Percentiles rank a stretch among this genome's conserved stretches.
These are phyloP conservation scores for Kluyveromyces sp. DNA, from an alignment of 1,139 yeast species.

Conservation along the genomic window DNA sequence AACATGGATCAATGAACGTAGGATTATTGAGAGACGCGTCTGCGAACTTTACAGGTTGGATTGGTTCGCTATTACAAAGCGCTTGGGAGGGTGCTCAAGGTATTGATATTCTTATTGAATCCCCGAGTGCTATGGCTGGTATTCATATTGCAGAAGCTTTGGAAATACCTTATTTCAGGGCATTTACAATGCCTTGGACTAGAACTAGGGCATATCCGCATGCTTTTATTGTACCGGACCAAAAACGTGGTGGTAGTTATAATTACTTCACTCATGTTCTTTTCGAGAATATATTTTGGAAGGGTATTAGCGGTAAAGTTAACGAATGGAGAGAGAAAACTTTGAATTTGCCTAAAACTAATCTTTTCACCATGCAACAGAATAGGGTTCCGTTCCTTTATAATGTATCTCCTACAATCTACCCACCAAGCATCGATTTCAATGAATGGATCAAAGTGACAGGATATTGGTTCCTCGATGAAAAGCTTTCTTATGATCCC, in stretches of 20 bases:
- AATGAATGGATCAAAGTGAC: constrained; percentile 92
- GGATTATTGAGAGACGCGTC: constrained; percentile 79
- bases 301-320: constrained; percentile 82
- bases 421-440: constrained; percentile 90
- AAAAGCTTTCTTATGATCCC: constrained; percentile 54
- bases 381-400: constrained; percentile 79
- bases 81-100: constrained; percentile 85
- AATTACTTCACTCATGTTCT: constrained; percentile 86
- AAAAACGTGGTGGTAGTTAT: constrained; percentile 85
- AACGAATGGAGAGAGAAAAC: constrained; percentile 76
- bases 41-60: constrained; percentile 71
- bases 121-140: constrained; percentile 95
- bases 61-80: constrained; percentile 55
- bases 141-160: constrained; percentile 90
- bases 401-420: constrained; percentile 76
- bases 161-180: constrained; percentile 83
- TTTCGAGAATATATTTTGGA: constrained; percentile 91
- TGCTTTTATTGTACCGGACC: constrained; percentile 92
- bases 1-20: constrained; percentile 81
- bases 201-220: constrained; percentile 92
- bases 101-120: constrained; percentile 78
- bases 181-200: constrained; percentile 99
- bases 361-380: constrained; percentile 63
- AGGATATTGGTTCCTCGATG: constrained; percentile 92
- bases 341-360: constrained; percentile 61